Conservation (phyloP, 352 stramenopile genomes). For the Phytophthora lateralis region DNA sequence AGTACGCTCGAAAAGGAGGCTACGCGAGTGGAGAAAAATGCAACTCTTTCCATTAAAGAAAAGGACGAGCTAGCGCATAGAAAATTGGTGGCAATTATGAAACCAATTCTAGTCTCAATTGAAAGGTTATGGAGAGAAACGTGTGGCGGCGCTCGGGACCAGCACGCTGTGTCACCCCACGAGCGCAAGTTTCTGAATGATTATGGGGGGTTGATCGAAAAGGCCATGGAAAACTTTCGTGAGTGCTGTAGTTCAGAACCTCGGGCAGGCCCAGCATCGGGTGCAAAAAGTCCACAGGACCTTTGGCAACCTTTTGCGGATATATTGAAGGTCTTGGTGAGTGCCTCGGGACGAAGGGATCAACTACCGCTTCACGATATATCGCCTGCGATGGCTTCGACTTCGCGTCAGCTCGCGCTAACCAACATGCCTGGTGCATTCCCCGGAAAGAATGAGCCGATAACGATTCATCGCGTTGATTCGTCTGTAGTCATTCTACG, state of each 20-base stretch:
- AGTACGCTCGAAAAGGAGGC: slow-evolving; percentile 83
- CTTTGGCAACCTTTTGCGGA: slow-evolving; percentile 81
- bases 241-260: slow-evolving; percentile 44
- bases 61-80: slow-evolving; percentile 68
- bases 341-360: slow-evolving; percentile 48
- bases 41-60: slow-evolving; percentile 57
- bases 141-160: slow-evolving; percentile 35
- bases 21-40: slow-evolving; percentile 70
- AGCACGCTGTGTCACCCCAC: slow-evolving; percentile 58
- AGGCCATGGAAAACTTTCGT: slow-evolving; percentile 51
- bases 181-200: slow-evolving; percentile 76
- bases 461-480: slow-evolving; percentile 47
- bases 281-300: slow-evolving; percentile 20
- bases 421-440: slow-evolving; percentile 67
- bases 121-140: slow-evolving; percentile 74
- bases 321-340: slow-evolving; percentile 65
- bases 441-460: slow-evolving; percentile 28
- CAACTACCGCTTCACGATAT: slow-evolving; percentile 72
- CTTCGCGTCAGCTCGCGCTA: slow-evolving; percentile 39
- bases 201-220: slow-evolving; percentile 58
- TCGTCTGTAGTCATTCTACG: slow-evolving; percentile 58
- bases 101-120: slow-evolving; percentile 71
- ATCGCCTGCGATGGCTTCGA: slow-evolving; percentile 61
- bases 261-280: slow-evolving; percentile 19
- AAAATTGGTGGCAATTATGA: slow-evolving; percentile 87